phyloP scores from a whole-genome alignment of 164 flowering plant species.

The Vitis riparia region DNA sequence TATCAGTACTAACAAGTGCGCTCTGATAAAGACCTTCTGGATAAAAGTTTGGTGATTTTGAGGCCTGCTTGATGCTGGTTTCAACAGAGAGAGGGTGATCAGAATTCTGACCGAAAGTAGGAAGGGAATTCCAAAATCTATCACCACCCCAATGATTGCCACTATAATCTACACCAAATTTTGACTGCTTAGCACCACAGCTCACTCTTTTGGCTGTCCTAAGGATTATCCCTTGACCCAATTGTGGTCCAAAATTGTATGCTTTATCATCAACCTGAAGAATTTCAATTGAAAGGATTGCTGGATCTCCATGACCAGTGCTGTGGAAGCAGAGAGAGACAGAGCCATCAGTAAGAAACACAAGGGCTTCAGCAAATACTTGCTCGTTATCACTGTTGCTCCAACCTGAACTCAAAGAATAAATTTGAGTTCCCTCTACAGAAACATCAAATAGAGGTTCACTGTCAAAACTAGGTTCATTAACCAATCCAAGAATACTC shows the following conservation, averaged over 20 bases:
- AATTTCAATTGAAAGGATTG: conserved; percentile 84
- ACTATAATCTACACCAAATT: conserved; percentile 71
- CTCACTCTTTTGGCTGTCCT: conserved; percentile 67
- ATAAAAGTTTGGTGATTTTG: conserved; percentile 78
- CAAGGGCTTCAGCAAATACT: conserved; percentile 72
- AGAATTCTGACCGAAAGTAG: conserved; percentile 52
- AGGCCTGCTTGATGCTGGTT: conserved; percentile 47
- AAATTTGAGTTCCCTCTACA: conserved; percentile 76
- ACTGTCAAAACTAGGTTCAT: conserved; percentile 44
- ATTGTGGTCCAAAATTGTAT: conserved; percentile 61
- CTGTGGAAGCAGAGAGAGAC: conserved; percentile 91
- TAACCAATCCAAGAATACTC: conserved; percentile 75
- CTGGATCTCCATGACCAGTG: conserved; percentile 97
- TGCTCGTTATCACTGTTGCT: conserved; percentile 60
- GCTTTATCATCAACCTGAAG: conserved; percentile 83
- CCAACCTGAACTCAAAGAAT: conserved; percentile 84
- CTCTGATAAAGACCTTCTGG: conserved; percentile 76
- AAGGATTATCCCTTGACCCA: conserved; percentile 64
- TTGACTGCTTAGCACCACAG: conserved; percentile 57
- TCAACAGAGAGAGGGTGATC: conserved; percentile 45
- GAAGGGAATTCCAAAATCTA: conserved; percentile 69
- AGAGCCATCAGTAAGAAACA: conserved; percentile 64
- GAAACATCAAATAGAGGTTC: conserved; percentile 94
- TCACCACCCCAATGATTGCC: conserved; percentile 94
- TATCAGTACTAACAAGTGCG: conserved; percentile 69